These are phyloP conservation scores for Agrostemma githago DNA, from an alignment of 148 eudicot species.

Conservation along the genomic window DNA sequence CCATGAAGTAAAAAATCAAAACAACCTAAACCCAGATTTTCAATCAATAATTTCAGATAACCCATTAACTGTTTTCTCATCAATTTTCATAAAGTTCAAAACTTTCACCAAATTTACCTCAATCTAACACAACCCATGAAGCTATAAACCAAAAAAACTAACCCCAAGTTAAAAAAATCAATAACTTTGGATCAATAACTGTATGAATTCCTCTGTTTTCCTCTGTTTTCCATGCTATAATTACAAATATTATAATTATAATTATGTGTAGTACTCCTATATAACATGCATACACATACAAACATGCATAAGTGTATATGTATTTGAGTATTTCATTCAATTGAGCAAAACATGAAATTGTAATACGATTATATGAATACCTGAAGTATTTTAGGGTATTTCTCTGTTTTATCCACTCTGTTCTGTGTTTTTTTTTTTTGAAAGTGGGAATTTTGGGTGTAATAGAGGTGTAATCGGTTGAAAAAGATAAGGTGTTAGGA, in stretches of 20 bases:
- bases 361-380: not conserved
- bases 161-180: not conserved
- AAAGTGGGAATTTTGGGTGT: not conserved
- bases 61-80: conserved; percentile 10
- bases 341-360: not conserved
- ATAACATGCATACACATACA: not conserved
- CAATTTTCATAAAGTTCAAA: conserved; percentile 11
- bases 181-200: not conserved
- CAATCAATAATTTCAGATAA: conserved; percentile 9
- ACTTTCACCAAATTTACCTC: not conserved
- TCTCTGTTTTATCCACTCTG: conserved; percentile 14
- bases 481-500: not conserved
- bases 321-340: not conserved
- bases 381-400: not conserved
- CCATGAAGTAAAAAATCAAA: no score
- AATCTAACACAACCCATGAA: conserved; percentile 6
- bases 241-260: not conserved
- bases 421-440: conserved; percentile 5
- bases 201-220: not conserved
- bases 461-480: not conserved
- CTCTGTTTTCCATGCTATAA: not conserved
- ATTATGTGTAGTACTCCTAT: not conserved
- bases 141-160: not conserved
- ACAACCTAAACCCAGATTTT: no score
- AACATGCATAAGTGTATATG: not conserved